These are phyloP conservation scores for Xylariales sp. DNA, from an alignment of 2,329 filamentous ascomycete genomes.

Conservation along the genomic window DNA sequence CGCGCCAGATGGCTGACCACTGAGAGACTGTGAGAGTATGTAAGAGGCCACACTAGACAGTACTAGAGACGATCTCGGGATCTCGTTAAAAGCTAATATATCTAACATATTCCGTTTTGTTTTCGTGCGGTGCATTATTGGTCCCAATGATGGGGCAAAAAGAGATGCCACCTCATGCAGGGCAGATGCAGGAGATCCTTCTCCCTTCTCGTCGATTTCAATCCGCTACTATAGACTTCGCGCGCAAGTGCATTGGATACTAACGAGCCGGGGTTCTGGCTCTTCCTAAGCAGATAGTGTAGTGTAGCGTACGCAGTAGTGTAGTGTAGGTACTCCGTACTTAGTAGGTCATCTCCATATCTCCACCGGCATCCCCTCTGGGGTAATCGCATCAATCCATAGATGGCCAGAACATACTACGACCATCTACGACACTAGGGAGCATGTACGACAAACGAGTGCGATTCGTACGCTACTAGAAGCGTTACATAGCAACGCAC, in stretches of 20 bases:
- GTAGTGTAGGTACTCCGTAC: too few relatives aligned
- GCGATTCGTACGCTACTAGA: conserved; percentile 16
- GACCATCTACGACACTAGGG: too few relatives aligned
- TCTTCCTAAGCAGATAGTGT: background rate
- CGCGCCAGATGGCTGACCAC: conserved; percentile 28
- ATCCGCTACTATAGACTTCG: conserved; percentile 12
- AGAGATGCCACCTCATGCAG: conserved; percentile 33
- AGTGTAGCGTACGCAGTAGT: too few relatives aligned
- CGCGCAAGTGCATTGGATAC: background rate
- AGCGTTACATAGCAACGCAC: too few relatives aligned
- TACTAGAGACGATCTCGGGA: conserved; percentile 26
- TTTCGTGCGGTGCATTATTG: conserved; percentile 32
- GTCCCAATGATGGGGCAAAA: conserved; percentile 25
- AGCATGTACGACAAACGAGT: conserved; percentile 3
- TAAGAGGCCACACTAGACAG: background rate
- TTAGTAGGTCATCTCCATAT: background rate
- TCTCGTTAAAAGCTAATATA: conserved; percentile 20
- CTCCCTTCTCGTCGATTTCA: conserved; percentile 3
- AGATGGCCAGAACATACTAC: conserved; percentile 6
- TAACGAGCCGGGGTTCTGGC: background rate
- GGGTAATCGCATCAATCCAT: conserved; percentile 14
- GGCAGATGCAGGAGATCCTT: conserved; percentile 30
- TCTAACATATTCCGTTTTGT: conserved; percentile 38
- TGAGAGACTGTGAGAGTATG: conserved; percentile 11
- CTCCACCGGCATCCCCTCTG: conserved; percentile 17